phyloP scores from a whole-genome alignment of 208 protist genomes.

The Leishmania turanica region DNA sequence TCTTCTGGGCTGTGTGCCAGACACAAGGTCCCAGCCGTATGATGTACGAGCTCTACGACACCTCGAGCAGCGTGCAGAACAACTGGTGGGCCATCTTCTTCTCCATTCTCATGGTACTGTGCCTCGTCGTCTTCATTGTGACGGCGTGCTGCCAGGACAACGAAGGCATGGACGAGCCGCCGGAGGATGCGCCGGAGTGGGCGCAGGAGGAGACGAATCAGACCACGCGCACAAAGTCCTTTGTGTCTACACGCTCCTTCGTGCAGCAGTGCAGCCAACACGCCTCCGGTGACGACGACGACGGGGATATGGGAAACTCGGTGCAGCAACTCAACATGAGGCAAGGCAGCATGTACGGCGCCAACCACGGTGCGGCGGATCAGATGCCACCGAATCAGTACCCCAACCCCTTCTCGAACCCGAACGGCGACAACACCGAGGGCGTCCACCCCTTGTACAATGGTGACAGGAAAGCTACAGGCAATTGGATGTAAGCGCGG shows the following conservation, averaged over 20 bases:
- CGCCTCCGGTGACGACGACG: background rate
- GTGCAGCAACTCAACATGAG: background rate
- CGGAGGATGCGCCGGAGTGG: slow-evolving; percentile 55
- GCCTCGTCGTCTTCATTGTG: slow-evolving; percentile 33
- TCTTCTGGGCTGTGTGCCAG: slow-evolving; percentile 43
- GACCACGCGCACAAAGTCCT: slow-evolving; percentile 32
- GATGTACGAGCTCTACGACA: slow-evolving; percentile 27
- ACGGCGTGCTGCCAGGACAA: slow-evolving; percentile 42
- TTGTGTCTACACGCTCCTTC: slow-evolving; percentile 41
- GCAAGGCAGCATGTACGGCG: slow-evolving; percentile 6
- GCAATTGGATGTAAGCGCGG: slow-evolving; percentile 14
- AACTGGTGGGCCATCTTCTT: slow-evolving; percentile 47
- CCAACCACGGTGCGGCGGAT: background rate
- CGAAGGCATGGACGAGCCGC: slow-evolving; percentile 58
- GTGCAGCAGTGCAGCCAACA: background rate
- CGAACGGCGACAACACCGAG: background rate
- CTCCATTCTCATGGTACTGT: slow-evolving; percentile 30
- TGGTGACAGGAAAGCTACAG: background rate
- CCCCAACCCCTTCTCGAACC: background rate
- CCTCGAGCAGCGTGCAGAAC: slow-evolving; percentile 20
- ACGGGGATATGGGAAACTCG: background rate
- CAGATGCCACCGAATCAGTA: slow-evolving; percentile 4
- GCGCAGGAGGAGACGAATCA: slow-evolving; percentile 29
- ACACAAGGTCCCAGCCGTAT: slow-evolving; percentile 24
- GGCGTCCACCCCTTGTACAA: background rate